Evolutionary conservation across 495 filamentous ascomycete genomes (phyloP).

Genomic region (Lepidopterella palustris): DNA sequence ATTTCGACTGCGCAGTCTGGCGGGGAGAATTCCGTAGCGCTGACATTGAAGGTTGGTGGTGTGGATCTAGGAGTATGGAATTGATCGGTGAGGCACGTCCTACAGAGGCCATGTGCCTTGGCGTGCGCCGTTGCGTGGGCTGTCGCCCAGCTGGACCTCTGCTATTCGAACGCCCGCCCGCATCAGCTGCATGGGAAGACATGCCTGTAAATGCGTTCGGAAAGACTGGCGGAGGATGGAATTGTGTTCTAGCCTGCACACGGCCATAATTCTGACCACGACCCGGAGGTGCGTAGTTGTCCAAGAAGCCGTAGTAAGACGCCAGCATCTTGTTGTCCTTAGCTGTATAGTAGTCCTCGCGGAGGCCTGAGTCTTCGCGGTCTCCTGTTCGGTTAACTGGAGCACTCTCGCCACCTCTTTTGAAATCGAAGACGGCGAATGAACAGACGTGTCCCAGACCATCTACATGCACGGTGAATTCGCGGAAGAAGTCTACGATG

Average conservation of each 20-base stretch:
- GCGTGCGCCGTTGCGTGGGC: constrained; percentile 29
- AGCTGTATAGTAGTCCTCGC: constrained; percentile 87
- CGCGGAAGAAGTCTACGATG: constrained; percentile 93
- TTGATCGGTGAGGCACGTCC: constrained; percentile 50
- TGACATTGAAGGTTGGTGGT: constrained; percentile 68
- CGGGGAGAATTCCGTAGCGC: constrained; percentile 41
- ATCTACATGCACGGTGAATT: constrained; percentile 95
- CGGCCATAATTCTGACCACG: constrained; percentile 11
- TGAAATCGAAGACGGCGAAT: constrained; percentile 97
- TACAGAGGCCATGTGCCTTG: constrained; percentile 32
- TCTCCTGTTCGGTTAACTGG: constrained; percentile 33
- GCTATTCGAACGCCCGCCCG: constrained; percentile 12
- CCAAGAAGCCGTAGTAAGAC: constrained; percentile 87
- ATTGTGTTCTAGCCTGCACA: constrained; percentile 31
- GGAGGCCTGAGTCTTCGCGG: constrained; percentile 52
- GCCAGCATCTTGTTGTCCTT: constrained; percentile 97
- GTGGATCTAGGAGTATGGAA: constrained; percentile 77
- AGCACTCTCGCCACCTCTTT: constrained; percentile 61
- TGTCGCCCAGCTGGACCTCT: constrained; percentile 39
- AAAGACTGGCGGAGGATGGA: constrained; percentile 74
- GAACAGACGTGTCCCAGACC: constrained; percentile 93
- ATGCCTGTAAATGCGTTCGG: constrained; percentile 37
- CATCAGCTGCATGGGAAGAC: constrained; percentile 8
- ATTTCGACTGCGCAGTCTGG: constrained; percentile 36
- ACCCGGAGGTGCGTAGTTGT: constrained; percentile 56